phyloP scores from a whole-genome alignment of 2,329 filamentous ascomycete genomes.

The Diplodia mutila region DNA sequence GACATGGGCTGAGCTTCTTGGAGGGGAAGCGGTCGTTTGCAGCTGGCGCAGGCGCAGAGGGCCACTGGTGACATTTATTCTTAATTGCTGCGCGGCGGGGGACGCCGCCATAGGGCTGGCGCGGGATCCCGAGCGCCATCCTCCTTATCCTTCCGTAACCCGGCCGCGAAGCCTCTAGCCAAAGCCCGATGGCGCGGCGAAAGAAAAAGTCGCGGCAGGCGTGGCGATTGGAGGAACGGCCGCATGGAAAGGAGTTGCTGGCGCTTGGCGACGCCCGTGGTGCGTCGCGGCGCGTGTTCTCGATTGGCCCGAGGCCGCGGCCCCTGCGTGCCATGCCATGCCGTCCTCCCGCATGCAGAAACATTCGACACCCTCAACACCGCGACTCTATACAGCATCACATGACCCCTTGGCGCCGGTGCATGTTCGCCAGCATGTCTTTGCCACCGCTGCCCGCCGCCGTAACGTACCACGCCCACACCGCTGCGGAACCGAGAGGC shows the following conservation, averaged over 20 bases:
- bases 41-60: not conserved
- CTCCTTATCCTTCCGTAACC: not conserved
- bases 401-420: not conserved
- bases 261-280: conserved; percentile 18
- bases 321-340: conserved; percentile 5
- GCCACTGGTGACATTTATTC: not conserved
- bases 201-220: conserved; percentile 1
- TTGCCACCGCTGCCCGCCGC: not conserved
- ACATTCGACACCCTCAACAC: not conserved
- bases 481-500: not conserved
- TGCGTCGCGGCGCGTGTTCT: conserved; percentile 7
- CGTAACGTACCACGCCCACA: not conserved
- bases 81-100: not conserved
- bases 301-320: not conserved
- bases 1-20: conserved; percentile 1
- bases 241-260: not conserved
- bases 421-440: not conserved
- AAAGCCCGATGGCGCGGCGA: not conserved
- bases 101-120: conserved; percentile 9
- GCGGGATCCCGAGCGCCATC: not conserved
- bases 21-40: not conserved
- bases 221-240: conserved; percentile 5
- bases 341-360: conserved; percentile 1
- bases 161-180: conserved; percentile 2
- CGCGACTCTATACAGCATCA: not conserved